phyloP scores from a whole-genome alignment of 805 yeast species.

The Debaryomyces tyrocola region DNA sequence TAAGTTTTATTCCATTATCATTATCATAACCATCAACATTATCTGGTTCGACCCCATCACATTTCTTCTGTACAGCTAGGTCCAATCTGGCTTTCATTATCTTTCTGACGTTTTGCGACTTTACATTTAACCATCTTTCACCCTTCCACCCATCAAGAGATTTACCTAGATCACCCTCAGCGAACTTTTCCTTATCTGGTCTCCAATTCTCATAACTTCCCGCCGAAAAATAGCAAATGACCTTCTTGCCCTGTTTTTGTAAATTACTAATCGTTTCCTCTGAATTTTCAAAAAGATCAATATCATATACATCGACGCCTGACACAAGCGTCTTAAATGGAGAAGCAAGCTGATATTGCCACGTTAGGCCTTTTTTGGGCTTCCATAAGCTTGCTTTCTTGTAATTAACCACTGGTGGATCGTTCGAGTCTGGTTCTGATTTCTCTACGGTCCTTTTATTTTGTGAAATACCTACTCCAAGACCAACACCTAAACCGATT shows the following conservation, averaged over 20 bases:
- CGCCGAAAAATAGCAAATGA: constrained; percentile 30
- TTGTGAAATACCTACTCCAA: constrained; percentile 1
- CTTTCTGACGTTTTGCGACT: constrained; percentile 15
- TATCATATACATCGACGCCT: constrained; percentile 17
- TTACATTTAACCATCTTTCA: constrained; percentile 24
- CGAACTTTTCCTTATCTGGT: constrained; percentile 17
- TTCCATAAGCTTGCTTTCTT: constrained; percentile 4
- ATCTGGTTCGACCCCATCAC: constrained; percentile 32
- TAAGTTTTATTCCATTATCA: constrained; percentile 24
- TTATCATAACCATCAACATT: constrained; percentile 28
- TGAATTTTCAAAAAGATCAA: constrained; percentile 22
- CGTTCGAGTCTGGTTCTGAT: background rate
- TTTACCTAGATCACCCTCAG: constrained; percentile 18
- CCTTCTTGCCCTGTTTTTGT: constrained; percentile 17
- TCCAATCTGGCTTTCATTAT: constrained; percentile 20
- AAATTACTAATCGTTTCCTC: constrained; percentile 11
- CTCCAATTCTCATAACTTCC: constrained; percentile 31
- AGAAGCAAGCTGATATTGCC: constrained; percentile 20
- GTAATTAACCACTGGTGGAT: background rate
- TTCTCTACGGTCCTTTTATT: background rate
- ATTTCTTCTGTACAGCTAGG: constrained; percentile 17
- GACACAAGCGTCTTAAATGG: constrained; percentile 8
- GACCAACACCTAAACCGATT: constrained; percentile 1
- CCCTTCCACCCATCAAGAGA: constrained; percentile 27
- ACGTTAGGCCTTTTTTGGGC: constrained; percentile 11